These are phyloP conservation scores for Yamadazyma atmosphaerica DNA, from an alignment of 1,139 yeast genomes.

Conservation along the genomic window DNA sequence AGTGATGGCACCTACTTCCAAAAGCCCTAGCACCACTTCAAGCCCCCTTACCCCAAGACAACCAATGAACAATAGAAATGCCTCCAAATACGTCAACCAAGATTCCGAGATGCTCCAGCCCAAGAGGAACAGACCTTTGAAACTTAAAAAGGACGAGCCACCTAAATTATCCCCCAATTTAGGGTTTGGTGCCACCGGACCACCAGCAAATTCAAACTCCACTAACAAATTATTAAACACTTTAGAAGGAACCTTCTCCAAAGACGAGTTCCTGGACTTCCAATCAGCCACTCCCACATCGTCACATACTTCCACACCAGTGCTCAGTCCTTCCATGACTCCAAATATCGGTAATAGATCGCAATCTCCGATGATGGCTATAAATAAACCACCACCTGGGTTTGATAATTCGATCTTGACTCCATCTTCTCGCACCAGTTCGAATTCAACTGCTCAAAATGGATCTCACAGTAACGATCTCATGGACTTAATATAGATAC, in stretches of 20 bases:
- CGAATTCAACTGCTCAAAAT: neutral
- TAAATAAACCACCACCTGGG: constrained; percentile 14
- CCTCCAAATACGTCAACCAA: no score
- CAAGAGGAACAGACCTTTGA: constrained; percentile 12
- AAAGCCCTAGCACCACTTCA: no score
- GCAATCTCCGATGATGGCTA: neutral
- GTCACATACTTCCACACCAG: constrained; percentile 1
- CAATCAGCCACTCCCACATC: constrained; percentile 16
- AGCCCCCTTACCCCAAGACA: constrained; percentile 10
- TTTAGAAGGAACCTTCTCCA: constrained; percentile 14
- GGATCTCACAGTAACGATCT: constrained; percentile 5
- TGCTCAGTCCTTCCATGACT: constrained; percentile 4
- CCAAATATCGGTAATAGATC: neutral
- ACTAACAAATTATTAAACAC: constrained; percentile 11
- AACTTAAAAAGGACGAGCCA: constrained; percentile 4
- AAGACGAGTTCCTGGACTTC: constrained; percentile 18
- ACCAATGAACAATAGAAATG: no score
- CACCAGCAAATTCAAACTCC: constrained; percentile 4
- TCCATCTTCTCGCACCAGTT: constrained; percentile 9
- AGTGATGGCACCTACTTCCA: constrained; percentile 13
- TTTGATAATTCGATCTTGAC: constrained; percentile 12
- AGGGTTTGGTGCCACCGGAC: constrained; percentile 10
- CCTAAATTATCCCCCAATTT: constrained; percentile 5
- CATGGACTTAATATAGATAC: constrained; percentile 10
- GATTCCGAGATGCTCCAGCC: constrained; percentile 13